Percentiles rank a stretch among this genome's conserved stretches.
These are phyloP conservation scores for Piper longum DNA, from an alignment of 164 flowering plant genomes.

Conservation along the genomic window DNA sequence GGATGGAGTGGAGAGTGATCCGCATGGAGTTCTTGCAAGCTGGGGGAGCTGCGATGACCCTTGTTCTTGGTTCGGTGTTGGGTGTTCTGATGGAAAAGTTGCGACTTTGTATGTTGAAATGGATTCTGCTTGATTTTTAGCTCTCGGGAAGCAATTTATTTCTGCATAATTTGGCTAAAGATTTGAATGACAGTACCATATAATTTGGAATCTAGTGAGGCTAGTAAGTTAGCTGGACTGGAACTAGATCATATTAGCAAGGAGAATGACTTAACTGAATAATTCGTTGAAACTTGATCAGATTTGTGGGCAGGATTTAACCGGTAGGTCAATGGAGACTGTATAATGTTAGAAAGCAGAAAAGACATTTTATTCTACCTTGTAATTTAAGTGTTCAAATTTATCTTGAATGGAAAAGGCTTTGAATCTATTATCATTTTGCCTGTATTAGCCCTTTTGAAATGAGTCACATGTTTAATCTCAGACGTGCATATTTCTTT, in stretches of 20 bases:
- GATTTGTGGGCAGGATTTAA: no score
- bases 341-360: no score
- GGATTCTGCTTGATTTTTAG: background rate
- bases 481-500: background rate
- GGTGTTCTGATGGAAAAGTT: constrained; percentile 36
- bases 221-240: background rate
- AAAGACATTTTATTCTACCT: no score
- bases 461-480: background rate
- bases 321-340: no score
- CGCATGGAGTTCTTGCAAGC: constrained; percentile 28
- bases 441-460: no score
- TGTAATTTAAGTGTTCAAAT: no score
- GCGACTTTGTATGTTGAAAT: constrained; percentile 29
- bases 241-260: background rate
- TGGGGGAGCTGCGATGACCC: constrained; percentile 29
- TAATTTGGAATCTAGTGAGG: background rate
- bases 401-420: no score
- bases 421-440: no score
- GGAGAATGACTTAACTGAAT: background rate
- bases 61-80: constrained; percentile 50
- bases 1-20: constrained; percentile 34
- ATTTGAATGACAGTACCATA: background rate
- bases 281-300: no score
- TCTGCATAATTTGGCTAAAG: background rate
- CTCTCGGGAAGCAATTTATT: background rate